Evolutionary conservation across 768 basidiomycete genomes (phyloP), one percentile per base, ranked within the genome.

Genomic region (Tephrocybe sp.): DNA sequence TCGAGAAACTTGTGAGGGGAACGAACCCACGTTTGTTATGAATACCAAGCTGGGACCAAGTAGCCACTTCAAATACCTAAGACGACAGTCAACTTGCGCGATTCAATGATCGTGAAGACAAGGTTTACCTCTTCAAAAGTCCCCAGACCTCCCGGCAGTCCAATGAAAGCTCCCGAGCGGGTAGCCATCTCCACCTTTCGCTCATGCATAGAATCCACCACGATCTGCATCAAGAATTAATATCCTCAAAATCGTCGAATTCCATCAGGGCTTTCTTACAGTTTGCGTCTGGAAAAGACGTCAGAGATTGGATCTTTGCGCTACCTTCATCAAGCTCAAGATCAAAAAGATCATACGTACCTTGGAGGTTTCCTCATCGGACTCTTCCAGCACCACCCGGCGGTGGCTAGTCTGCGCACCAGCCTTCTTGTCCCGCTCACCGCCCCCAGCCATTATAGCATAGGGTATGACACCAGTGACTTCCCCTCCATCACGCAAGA

Each of bases 1-100:
- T n/a, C 16, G 48, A 39, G 7, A 7, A 35, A 44, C 9, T 19
- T 1, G 11, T 33, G 14, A 23, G 30, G 31, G 20, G n/a, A 23
- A 23, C 5, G 4, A 17, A 56, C 53, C 40, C 63, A 90, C 90
- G 90, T 71, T 92, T 92, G 48, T 80, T 76, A 64, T 93, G 90
- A 38, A 95, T 87, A 16, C 88, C 87, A 5, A 97, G 66, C 62
- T 98, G 96, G 16, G 89, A 90, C 96, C 96, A 99, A 0, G 95
- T 97, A 12, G 85, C 80, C 55, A 91, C 94, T 68, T 98, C 96
- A 23, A 97, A 67, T n/a, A 92, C 70, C 88, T 92, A 56, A 36
- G 4, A 46, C 14, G 16, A 43, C 10, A 11, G 36, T 17, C 5
- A 39, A 26, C 40, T 38, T 36, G 4, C 16, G 12, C 22, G 0